Base-by-base conservation (phyloP, 2,329 filamentous ascomycete species). In the Ascochyta rabiei region DNA sequence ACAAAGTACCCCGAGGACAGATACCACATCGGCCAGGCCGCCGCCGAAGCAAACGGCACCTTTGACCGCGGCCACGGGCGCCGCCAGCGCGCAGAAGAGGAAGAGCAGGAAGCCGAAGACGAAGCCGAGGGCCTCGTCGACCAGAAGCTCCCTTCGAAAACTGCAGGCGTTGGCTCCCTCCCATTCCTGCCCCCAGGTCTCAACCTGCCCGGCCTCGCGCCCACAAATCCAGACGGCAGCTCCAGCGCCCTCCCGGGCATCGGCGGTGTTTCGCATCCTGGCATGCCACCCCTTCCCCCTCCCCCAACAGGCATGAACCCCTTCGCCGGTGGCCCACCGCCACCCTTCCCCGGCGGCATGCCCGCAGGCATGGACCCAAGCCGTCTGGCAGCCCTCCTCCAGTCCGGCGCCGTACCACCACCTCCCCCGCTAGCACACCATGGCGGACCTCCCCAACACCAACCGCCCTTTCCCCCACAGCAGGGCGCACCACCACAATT, bases 21-120 rank as follows among this genome's bases (percentile, higher is more conserved):
- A 54, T 97, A 96, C 75, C 95, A 99, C 72, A 95, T 98, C 60
- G 95, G 95, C 43, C 93, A 97, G 76, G 87, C 90, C 7, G 93
- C 92, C 0, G 93, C 93, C 23, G 93, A 97, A 77, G 92, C 91
- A 0, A 90, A 95, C 73, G 95, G 95, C n/a, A 97, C 93, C 1
- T 97, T 90, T 86, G 92, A 93, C 71, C 86, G 90, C 26, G 87
- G 90, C 34, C 88, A 89, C 53, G 87, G 89, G 51, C 86, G 89
- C 28, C 86, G 88, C 42, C 89, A 95, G 75, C 85, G 89, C 64
- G 89, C 92, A 62, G 93, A 96, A 66, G 92, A 97, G 67, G 95
- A 98, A 74, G 92, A 97, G 70, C 90, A 93, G 70, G 93, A 98
- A 75, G 82, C 89, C 56, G 91, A 97, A 73, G 95, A 98, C 71